Evolutionary conservation across 192 early-diverging fungal genomes (phyloP), one percentile per base, ranked within the genome.

Genomic region (Umbelopsis sp.): DNA sequence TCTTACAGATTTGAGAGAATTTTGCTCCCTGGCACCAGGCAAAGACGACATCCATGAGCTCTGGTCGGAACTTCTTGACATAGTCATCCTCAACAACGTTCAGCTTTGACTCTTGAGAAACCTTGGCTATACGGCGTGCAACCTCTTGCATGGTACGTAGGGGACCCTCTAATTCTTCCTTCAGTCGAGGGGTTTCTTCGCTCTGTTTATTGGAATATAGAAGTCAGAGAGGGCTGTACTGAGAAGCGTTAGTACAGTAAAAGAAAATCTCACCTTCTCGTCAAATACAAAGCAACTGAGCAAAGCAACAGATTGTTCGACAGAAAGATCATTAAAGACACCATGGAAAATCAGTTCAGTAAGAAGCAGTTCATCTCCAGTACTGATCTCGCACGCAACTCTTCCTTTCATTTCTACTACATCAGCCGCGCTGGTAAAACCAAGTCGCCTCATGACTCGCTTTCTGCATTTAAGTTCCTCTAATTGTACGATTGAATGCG

Each of bases 331-430:
- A 69, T 96, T 97, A 80, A 99, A 98, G 6, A 94, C 93, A 64
- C 95, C 94, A 74, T 95, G 91, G 82, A 99, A 93, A 35, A 99
- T 93, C 89, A 99, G 90, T 85, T 99, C 97, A 0, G 96, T 97
- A 71, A 99, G 84, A 68, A 98, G 71, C 50, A 99, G 81, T 81
- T 97, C 95, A 81, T 98, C 96, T 12, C 95, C 97, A 11, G 92
- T 86, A 15, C 91, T 93, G 53, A 99, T 94, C 81, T 99, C 96
- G 73, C 97, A 99, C 4, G 97, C 97, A 6, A 99, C 97, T 21
- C 96, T 91, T 47, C 97, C 97, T 81, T 99, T 99, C 84, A 98
- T 90, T 67, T 96, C 93, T 71, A 99, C 92, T 8, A 97, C 92
- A 77, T 96, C 97, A 20, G 86, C 80, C 0, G 79, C 80, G 9